Evolutionary conservation across 169 alveolate genomes (phyloP).

Genomic region (Eimeria nieschulzi): DNA sequence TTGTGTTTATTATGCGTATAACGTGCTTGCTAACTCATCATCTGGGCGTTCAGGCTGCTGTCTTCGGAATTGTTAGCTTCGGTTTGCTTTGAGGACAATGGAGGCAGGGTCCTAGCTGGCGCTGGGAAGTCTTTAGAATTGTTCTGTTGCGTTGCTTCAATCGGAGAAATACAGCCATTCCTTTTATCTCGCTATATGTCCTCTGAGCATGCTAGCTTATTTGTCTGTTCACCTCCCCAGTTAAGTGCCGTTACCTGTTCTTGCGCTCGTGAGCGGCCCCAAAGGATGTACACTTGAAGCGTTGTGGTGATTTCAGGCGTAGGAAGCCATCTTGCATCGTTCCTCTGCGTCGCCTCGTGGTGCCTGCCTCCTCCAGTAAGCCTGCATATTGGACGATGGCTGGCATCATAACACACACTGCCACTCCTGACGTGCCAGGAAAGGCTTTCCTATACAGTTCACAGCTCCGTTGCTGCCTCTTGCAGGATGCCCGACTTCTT

Average conservation of each 20-base stretch:
- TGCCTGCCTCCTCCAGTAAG: neutral
- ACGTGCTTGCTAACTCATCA: too few relatives aligned
- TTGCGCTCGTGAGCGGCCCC: too few relatives aligned
- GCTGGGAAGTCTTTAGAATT: neutral
- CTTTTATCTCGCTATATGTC: neutral
- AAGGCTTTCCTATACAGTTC: too few relatives aligned
- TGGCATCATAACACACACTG: too few relatives aligned
- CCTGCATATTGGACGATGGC: neutral
- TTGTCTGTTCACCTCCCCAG: too few relatives aligned
- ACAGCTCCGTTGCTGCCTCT: neutral
- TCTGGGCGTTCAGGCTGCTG: neutral
- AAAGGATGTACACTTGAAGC: too few relatives aligned
- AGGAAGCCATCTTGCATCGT: constrained; percentile 10
- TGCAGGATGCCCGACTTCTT: neutral
- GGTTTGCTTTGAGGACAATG: constrained; percentile 3
- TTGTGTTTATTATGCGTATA: too few relatives aligned
- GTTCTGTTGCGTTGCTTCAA: too few relatives aligned
- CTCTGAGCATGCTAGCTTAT: neutral
- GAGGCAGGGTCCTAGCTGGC: neutral
- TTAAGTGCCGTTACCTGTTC: too few relatives aligned
- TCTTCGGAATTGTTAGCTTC: constrained; percentile 17
- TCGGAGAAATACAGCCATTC: too few relatives aligned
- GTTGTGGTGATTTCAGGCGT: neutral
- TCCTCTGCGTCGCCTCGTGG: constrained; percentile 7
- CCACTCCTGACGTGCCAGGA: too few relatives aligned